phyloP scores from a whole-genome alignment of 176 grass and related monocot genomes.

The Ananas comosus region DNA sequence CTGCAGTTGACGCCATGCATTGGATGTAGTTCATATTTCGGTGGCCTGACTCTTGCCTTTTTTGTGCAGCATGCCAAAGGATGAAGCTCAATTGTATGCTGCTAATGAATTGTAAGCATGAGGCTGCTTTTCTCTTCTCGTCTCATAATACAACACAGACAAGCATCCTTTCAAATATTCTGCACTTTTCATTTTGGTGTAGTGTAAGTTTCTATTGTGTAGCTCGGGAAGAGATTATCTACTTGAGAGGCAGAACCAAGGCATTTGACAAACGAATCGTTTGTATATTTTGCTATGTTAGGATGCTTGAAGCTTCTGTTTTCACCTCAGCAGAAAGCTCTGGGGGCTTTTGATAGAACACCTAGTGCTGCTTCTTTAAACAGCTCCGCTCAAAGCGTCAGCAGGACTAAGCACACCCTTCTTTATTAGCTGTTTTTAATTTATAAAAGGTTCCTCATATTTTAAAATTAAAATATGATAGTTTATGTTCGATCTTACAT shows the following conservation, averaged over 20 bases:
- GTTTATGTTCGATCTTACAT: background rate
- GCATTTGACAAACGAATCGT: no score
- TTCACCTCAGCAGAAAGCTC: no score
- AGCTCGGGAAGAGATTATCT: no score
- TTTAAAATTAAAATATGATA: background rate
- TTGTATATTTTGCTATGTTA: no score
- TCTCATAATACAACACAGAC: slow-evolving; percentile 16
- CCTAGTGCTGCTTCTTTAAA: no score
- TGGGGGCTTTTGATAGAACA: no score
- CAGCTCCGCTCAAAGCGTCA: no score
- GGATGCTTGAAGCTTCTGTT: no score
- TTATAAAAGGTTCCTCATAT: background rate
- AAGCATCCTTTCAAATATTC: background rate
- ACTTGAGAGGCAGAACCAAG: no score
- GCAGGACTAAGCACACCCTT: no score
- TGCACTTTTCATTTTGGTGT: slow-evolving; percentile 12
- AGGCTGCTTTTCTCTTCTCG: slow-evolving; percentile 1
- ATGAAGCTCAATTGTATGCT: slow-evolving; percentile 88
- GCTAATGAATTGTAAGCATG: slow-evolving; percentile 77
- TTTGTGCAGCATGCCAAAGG: slow-evolving; percentile 85
- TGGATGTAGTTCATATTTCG: slow-evolving; percentile 12
- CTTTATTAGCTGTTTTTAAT: background rate
- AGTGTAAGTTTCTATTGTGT: background rate
- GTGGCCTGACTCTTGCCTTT: slow-evolving; percentile 15
- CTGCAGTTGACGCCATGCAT: background rate